A percentile compares a stretch with the other conserved stretches of the same genome.
Evolutionary conservation across 371 early-diverging fungal genomes (phyloP).

Genomic region (Rhizopus delemar): DNA sequence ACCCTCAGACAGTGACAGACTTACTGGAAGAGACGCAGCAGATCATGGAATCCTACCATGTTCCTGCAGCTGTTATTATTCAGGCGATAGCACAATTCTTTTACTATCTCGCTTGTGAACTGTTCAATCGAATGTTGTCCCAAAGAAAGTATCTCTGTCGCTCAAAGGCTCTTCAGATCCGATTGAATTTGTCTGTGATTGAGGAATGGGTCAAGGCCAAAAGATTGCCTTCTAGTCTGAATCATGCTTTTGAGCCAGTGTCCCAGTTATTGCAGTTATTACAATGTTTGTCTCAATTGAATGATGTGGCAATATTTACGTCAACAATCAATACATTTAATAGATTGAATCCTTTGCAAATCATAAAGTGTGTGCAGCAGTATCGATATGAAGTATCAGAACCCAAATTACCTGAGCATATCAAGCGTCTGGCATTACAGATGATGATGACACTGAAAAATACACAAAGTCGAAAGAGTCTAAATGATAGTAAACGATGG

Average conservation of each 20-base stretch:
- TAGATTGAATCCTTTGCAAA: constrained; percentile 64
- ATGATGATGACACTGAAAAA: constrained; percentile 45
- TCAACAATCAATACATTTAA: constrained; percentile 67
- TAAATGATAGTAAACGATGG: constrained; percentile 7
- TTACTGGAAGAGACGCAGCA: constrained; percentile 54
- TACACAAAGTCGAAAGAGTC: neutral
- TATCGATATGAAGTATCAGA: constrained; percentile 90
- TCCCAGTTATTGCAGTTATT: constrained; percentile 79
- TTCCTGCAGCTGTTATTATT: constrained; percentile 55
- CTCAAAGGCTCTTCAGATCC: constrained; percentile 80
- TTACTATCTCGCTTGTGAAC: constrained; percentile 66
- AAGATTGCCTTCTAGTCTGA: constrained; percentile 38
- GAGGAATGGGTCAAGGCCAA: constrained; percentile 80
- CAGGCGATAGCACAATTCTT: constrained; percentile 70
- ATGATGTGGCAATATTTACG: constrained; percentile 64
- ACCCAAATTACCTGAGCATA: constrained; percentile 58
- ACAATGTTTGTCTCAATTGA: constrained; percentile 73
- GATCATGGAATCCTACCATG: constrained; percentile 54
- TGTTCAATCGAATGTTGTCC: constrained; percentile 80
- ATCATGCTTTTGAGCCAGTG: constrained; percentile 56
- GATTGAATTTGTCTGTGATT: constrained; percentile 76
- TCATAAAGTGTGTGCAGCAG: constrained; percentile 65
- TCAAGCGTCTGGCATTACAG: constrained; percentile 64
- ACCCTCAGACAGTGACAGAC: constrained; percentile 60
- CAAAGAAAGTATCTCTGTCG: constrained; percentile 75